These are phyloP conservation scores for Neonectria ditissima DNA, from an alignment of 2,329 filamentous ascomycete genomes.

Conservation along the genomic window DNA sequence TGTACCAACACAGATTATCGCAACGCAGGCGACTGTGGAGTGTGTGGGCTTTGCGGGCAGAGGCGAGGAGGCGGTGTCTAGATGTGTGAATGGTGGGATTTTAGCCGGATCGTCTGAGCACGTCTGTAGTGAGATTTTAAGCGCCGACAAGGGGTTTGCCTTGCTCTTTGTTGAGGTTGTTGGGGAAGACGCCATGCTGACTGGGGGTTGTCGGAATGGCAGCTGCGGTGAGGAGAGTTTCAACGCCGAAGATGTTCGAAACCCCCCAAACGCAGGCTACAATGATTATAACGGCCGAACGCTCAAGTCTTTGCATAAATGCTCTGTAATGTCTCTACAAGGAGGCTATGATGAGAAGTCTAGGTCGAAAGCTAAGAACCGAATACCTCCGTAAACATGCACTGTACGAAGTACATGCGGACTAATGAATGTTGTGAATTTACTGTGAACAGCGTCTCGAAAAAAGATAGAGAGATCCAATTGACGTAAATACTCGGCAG, in stretches of 20 bases:
- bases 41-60: slow-evolving; percentile 77
- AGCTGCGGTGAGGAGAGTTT: not conserved
- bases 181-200: not conserved
- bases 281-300: too few relatives aligned
- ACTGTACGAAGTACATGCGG: not conserved
- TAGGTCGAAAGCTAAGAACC: too few relatives aligned
- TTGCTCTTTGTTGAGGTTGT: not conserved
- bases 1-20: slow-evolving; percentile 71
- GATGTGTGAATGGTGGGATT: slow-evolving; percentile 11
- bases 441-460: not conserved
- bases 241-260: not conserved
- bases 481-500: not conserved
- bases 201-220: not conserved
- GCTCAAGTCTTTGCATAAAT: too few relatives aligned
- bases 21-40: slow-evolving; percentile 76
- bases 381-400: too few relatives aligned
- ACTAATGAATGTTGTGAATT: not conserved
- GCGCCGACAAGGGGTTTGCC: not conserved
- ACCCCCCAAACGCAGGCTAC: too few relatives aligned
- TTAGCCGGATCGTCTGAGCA: not conserved
- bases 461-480: not conserved
- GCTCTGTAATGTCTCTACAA: too few relatives aligned
- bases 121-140: not conserved
- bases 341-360: too few relatives aligned
- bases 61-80: slow-evolving; percentile 42